These are phyloP conservation scores for Yamadazyma atlantica DNA, from an alignment of 1,139 yeast genomes.

Conservation along the genomic window DNA sequence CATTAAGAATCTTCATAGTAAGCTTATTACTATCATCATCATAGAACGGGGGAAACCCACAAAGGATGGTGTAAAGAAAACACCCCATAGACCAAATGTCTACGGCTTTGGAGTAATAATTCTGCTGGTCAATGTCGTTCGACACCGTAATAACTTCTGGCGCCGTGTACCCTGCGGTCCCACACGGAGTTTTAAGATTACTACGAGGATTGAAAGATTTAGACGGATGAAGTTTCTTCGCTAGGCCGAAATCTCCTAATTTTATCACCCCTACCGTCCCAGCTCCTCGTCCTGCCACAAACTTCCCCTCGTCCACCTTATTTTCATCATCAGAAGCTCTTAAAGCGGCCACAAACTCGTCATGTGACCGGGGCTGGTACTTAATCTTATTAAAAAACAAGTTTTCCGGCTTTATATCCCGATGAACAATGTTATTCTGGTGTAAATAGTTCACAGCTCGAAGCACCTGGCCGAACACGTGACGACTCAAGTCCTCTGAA, in stretches of 20 bases:
- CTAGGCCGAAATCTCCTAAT: constrained; percentile 90
- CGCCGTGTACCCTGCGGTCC: constrained; percentile 73
- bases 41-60: constrained; percentile 97
- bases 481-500: constrained; percentile 80
- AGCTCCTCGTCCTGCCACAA: constrained; percentile 75
- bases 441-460: constrained; percentile 81
- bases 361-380: constrained; percentile 42
- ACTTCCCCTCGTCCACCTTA: constrained; percentile 86
- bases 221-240: constrained; percentile 64
- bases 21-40: constrained; percentile 82
- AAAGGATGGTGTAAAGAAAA: constrained; percentile 80
- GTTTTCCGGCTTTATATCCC: constrained; percentile 96
- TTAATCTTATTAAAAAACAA: constrained; percentile 59
- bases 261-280: constrained; percentile 87
- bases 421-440: constrained; percentile 83
- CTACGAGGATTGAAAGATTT: constrained; percentile 27
- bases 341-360: constrained; percentile 40
- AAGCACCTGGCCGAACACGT: constrained; percentile 82
- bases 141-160: constrained; percentile 79
- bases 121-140: constrained; percentile 43
- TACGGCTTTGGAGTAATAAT: constrained; percentile 82
- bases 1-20: constrained; percentile 79
- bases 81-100: constrained; percentile 98
- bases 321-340: constrained; percentile 75
- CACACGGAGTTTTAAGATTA: constrained; percentile 63